Conservation (phyloP, 1,284 basidiomycete genomes). For the Ustilago shanxiensis region DNA sequence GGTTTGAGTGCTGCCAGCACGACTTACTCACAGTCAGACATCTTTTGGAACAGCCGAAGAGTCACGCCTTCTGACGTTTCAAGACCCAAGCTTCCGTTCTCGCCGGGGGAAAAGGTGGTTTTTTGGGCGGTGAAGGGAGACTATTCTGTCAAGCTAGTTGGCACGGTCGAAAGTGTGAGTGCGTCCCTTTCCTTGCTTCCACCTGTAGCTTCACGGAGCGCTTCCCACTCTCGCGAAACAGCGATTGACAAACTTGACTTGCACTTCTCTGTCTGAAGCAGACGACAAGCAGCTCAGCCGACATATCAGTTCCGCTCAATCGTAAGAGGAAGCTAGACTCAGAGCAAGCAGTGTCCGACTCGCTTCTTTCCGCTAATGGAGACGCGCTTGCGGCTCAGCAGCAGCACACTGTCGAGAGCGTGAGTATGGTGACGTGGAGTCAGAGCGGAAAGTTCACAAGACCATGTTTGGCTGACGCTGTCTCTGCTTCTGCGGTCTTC, state of each 20-base stretch:
- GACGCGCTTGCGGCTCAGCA: neutral
- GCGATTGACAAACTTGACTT: neutral
- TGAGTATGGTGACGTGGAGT: neutral
- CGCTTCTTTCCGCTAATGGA: neutral
- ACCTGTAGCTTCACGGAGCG: neutral
- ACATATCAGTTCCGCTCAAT: conserved; percentile 5
- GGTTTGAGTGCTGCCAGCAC: neutral
- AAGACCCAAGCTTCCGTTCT: conserved; percentile 17
- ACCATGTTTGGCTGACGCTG: neutral
- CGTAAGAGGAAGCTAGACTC: neutral
- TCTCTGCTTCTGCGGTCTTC: neutral
- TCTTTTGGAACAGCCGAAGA: neutral
- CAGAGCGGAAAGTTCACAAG: neutral
- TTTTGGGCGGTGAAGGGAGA: conserved; percentile 45
- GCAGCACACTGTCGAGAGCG: neutral
- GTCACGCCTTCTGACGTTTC: neutral
- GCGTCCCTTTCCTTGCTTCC: neutral
- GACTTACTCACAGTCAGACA: neutral
- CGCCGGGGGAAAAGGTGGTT: conserved; percentile 33
- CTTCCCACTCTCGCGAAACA: neutral
- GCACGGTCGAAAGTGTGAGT: conserved; percentile 42
- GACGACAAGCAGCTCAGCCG: conserved; percentile 22
- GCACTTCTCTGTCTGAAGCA: neutral
- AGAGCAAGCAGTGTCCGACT: neutral
- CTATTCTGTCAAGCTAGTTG: conserved; percentile 31